Evolutionary conservation across 345 rosid genomes (phyloP).

Genomic region (Salix suchowensis): DNA sequence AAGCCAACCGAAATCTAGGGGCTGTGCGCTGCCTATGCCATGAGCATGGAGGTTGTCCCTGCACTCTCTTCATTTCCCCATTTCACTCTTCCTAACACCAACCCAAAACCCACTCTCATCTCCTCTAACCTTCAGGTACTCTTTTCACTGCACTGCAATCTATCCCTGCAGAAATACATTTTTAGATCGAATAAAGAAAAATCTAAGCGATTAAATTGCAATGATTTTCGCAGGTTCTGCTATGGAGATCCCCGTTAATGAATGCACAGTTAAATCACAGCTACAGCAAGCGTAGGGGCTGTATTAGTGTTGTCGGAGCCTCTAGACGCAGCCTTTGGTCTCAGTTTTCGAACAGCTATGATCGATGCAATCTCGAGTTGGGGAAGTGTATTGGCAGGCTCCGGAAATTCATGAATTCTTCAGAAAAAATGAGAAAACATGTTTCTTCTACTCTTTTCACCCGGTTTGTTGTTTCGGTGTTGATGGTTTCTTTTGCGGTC

Average conservation of each 20-base stretch:
- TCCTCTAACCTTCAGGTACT: constrained; percentile 34
- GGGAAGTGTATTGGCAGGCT: constrained; percentile 18
- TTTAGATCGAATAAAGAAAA: neutral
- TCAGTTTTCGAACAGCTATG: constrained; percentile 19
- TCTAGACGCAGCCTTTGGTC: neutral
- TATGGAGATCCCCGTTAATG: constrained; percentile 23
- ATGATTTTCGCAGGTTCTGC: constrained; percentile 30
- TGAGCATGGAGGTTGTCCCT: constrained; percentile 38
- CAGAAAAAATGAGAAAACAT: constrained; percentile 35
- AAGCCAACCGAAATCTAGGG: constrained; percentile 16
- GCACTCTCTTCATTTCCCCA: constrained; percentile 38
- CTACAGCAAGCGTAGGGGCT: constrained; percentile 10
- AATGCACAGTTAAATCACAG: neutral
- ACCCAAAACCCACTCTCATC: constrained; percentile 12
- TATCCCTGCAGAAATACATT: neutral
- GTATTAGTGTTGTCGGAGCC: constrained; percentile 8
- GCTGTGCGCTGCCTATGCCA: constrained; percentile 31
- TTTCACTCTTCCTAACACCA: constrained; percentile 12
- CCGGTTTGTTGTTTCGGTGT: constrained; percentile 38
- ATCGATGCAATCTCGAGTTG: constrained; percentile 17
- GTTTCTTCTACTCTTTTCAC: constrained; percentile 37
- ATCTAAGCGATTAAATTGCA: neutral
- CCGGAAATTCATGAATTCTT: constrained; percentile 17
- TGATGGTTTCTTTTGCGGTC: constrained; percentile 53
- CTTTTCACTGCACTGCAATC: neutral